Evolutionary conservation across 192 early-diverging fungal genomes (phyloP), one percentile per base, ranked within the genome.

Genomic region (Mortierella claussenii): DNA sequence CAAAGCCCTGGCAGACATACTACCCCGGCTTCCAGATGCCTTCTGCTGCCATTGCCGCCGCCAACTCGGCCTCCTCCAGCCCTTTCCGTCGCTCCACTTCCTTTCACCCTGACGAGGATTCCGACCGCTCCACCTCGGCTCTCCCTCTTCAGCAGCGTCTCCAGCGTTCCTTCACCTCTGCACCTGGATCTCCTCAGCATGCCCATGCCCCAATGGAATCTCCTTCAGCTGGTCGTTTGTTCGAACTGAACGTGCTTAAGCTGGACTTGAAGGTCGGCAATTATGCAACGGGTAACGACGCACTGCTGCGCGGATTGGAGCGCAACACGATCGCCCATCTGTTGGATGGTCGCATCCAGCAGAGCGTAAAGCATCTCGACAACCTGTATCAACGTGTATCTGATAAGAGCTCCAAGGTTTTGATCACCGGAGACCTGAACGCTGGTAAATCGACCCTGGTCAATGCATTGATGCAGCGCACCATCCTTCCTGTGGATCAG

Each of bases 361-460:
- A 60, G 51, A 87, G 88, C 74, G 79, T 83, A 56, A 83, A 84
- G 28, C 91, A 98, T 65, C 86, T 97, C 31, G 89, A 93, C 70
- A 93, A 90, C 59, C 90, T 99, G 33, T 80, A 92, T 60, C 82
- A 87, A 33, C 92, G 98, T 36, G 91, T 98, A 26, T 85, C 89
- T 6, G 98, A 99, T 83, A 93, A 88, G 52, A 90, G 91, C 26
- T 97, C 95, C 42, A 94, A 94, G 80, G 95, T 99, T 11, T 82
- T 99, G 20, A 95, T 99, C 48, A 97, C 96, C 15, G 98, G 98
- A 53, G 98, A 99, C 80, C 80, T 99, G 59, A 99, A 99, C 65
- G 95, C 96, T 12, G 98, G 98, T 48, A 99, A 99, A 82, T 91
- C 89, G 42, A 98, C 98, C 10, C 94, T 99, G 69, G 96, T 99